Base-by-base conservation (phyloP, 1,284 basidiomycete species). In the Puccinia hordei region DNA sequence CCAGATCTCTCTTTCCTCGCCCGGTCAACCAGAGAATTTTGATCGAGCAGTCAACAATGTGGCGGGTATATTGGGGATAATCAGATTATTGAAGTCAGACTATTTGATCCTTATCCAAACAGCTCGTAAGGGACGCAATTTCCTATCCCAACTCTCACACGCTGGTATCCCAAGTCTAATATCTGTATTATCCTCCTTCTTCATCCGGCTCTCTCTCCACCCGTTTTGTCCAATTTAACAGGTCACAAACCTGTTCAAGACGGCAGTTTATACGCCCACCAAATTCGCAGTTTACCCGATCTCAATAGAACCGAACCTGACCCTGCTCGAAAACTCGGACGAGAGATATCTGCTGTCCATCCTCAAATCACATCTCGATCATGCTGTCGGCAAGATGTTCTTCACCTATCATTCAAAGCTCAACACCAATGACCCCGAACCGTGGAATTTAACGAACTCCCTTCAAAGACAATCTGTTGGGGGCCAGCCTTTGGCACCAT, bases 61-160 rank as follows among this genome's bases (percentile, higher is more conserved):
- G 8, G 77, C 59, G n/a, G 77, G 77, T 30, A 22, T 80, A 27
- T 59, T 80, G 46, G 77, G 77, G 12, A 72, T 80, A 4, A 73
- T 80, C 22, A 44, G 53, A 33, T 53, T 80, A 24, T 38, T 72
- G 55, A 80, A 80, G 38, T 80, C 77, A 6, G 77, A 80, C n/a
- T 80, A 80, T 41, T 57, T 80, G 38, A 63, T 73, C 57, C 41
- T 80, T 1, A 72, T 80, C 46, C 65, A 80, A 65, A 72, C 77
- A 12, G 77, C 77, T 38, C 66, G 69, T n/a, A 63, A 80, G 69
- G 77, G 35, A 72, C n/a, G 71, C 55, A 73, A 24, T 3, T 51
- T 55, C 17, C 22, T 24, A 35, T 41, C 35, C 44, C 68, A 19
- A 59, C 8, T 10, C 53, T 44, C 27, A 41, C 19, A 30, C 27